Evolutionary conservation across 768 basidiomycete genomes (phyloP), one percentile per base, ranked within the genome.

Genomic region (Suillus bovinus): DNA sequence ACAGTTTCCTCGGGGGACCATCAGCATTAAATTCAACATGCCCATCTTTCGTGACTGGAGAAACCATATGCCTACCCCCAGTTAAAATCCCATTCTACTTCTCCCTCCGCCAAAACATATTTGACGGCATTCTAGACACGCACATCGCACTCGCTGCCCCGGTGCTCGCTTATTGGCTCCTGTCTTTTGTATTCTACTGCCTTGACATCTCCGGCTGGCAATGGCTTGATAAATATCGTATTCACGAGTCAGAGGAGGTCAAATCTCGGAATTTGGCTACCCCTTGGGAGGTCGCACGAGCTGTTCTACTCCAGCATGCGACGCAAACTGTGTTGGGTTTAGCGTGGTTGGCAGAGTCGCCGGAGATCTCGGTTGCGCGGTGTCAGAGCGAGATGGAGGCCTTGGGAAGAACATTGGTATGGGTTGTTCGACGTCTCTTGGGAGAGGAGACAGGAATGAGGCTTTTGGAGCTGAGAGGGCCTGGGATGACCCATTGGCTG

Each of bases 181-280:
- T 88, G 46, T 93, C 93, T 4, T 77, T 89, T 56, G 74, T 91
- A 72, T 99, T 97, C 79, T 88, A 94, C 73, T 71, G 76, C 49
- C 81, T 99, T 68, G 97, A 99, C 77, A 76, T 79, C n/a, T 88
- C 86, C 3, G 80, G 78, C 31, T 91, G 88, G 85, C 78, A 85
- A 69, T 89, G 87, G 83, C 82, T 97, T 38, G 87, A 96, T 65
- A 86, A 84, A 62, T 88, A 93, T 73, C 84, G 94, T 49, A 90
- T 99, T 52, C 96, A 99, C 74, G 91, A 94, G 57, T 90, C 91
- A 1, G 80, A 78, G 16, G 96, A 99, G 71, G 86, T 94, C 63
- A 80, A 81, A 62, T 74, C 84, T 3, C 81, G 86, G 61, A 99
- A 99, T 73, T 81, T 85, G 10, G 95, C 85, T 4, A 86, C 91